A percentile compares a stretch with the other conserved stretches of the same genome.
phyloP scores from a whole-genome alignment of 352 stramenopile genomes.

The Pseudoperonospora humuli region DNA sequence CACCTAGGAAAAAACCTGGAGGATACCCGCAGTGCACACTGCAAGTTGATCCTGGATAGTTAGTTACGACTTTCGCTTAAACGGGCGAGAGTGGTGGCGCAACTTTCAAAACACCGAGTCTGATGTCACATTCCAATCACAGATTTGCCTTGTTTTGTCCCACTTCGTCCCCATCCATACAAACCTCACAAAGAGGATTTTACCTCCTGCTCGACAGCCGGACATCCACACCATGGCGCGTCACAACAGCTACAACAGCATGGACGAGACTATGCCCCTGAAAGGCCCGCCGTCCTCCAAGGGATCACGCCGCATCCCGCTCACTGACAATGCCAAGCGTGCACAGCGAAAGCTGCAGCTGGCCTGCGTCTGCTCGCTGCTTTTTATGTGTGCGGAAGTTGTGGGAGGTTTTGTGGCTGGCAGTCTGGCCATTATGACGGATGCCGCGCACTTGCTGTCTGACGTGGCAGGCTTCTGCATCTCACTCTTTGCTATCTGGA shows the following conservation, averaged over 20 bases:
- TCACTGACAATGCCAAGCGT: slow-evolving; percentile 39
- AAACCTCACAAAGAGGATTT: slow-evolving; percentile 14
- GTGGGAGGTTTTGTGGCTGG: slow-evolving; percentile 90
- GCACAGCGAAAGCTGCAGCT: slow-evolving; percentile 62
- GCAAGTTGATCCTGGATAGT: too few relatives aligned
- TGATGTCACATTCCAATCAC: too few relatives aligned
- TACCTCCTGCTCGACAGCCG: background rate
- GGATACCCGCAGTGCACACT: too few relatives aligned
- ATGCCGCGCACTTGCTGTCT: slow-evolving; percentile 69
- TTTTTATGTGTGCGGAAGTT: slow-evolving; percentile 94
- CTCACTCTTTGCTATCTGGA: slow-evolving; percentile 68
- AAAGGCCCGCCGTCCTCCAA: slow-evolving; percentile 24
- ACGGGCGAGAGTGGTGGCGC: too few relatives aligned
- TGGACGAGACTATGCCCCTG: slow-evolving; percentile 51
- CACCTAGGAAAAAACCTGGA: too few relatives aligned
- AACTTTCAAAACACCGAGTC: background rate
- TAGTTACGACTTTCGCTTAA: too few relatives aligned
- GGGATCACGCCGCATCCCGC: slow-evolving; percentile 36
- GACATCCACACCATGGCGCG: slow-evolving; percentile 6
- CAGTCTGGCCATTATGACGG: slow-evolving; percentile 92
- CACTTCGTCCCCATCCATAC: background rate
- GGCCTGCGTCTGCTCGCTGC: slow-evolving; percentile 69
- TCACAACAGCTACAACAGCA: slow-evolving; percentile 37
- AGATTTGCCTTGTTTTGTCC: too few relatives aligned
- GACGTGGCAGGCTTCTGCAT: slow-evolving; percentile 72